phyloP scores from a whole-genome alignment of 352 stramenopile genomes.

The Phytophthora macrochlamydospora region DNA sequence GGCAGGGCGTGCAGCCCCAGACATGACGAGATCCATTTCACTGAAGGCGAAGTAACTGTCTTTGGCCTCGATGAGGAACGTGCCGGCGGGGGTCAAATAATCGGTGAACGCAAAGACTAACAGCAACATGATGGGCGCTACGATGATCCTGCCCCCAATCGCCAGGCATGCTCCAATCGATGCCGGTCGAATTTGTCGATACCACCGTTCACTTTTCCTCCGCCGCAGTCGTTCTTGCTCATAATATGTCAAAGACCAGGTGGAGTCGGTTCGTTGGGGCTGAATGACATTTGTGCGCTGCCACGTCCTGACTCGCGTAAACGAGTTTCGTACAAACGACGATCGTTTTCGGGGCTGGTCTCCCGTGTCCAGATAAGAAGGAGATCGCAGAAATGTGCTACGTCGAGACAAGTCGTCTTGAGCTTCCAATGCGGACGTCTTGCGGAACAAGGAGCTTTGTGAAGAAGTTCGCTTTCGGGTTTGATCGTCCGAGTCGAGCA shows the following conservation, averaged over 20 bases:
- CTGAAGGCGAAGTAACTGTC: conserved; percentile 36
- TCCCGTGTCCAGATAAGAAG: neutral
- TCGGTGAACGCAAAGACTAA: conserved; percentile 24
- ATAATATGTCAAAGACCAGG: conserved; percentile 22
- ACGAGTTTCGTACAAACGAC: conserved; percentile 11
- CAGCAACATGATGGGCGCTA: conserved; percentile 23
- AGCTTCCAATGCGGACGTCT: neutral
- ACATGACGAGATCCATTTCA: conserved; percentile 33
- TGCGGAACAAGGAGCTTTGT: neutral
- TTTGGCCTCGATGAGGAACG: conserved; percentile 28
- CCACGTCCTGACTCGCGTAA: conserved; percentile 19
- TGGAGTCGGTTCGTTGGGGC: conserved; percentile 19
- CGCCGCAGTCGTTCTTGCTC: conserved; percentile 17
- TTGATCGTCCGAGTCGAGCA: neutral
- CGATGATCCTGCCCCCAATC: conserved; percentile 22
- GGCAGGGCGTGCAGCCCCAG: conserved; percentile 25
- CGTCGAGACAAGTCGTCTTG: neutral
- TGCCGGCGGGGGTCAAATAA: conserved; percentile 26
- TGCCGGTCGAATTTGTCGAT: conserved; percentile 28
- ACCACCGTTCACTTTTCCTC: conserved; percentile 16
- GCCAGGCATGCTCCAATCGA: conserved; percentile 27
- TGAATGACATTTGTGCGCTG: conserved; percentile 3
- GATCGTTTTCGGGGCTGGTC: neutral
- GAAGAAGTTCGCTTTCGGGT: neutral
- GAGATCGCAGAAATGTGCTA: neutral